Base-by-base conservation (phyloP, 2,329 filamentous ascomycete genomes). In the Epichloe brachyelytri region DNA sequence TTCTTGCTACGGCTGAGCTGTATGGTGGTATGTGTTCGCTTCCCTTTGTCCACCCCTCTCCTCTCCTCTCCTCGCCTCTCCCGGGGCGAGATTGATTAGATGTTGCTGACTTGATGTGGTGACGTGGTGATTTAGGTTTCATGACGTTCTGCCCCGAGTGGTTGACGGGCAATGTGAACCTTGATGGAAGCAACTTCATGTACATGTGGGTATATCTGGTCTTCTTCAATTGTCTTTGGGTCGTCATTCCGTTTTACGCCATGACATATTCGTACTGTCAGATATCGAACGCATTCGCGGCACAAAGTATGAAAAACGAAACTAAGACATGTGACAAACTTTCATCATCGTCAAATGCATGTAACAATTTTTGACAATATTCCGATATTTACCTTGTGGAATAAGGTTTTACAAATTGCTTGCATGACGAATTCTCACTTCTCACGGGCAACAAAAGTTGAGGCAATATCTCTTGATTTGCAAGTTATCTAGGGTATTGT, bases 141-240 rank as follows among this genome's bases (percentile, higher is more conserved):
- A 84, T 85, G 77, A 85, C 82, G 0, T 85, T 85, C 62, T 80
- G 77, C 64, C 82, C 82, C 12, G 82, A 85, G 65, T 85, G 82
- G 82, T 67, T 85, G 12, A 77, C 74, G 2, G 75, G 74, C 48
- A 84, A 75, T 61, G 61, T 73, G 56, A 83, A 82, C 60, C 74
- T 85, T 53, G 78, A 84, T 62, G 72, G 72, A 17, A 80, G 74
- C 67, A 85, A 84, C 65, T 83, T 78, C 58, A 82, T 85, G 79
- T 82, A 82, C 59, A 68, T 76, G 55, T 85, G 80, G 80, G 69
- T 84, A 14, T 85, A 84, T 57, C 68, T 85, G 15, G 70, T 82
- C 57, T 84, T 85, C 65, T 85, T 85, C 71, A 85, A 85, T 65
- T 75, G 73, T 58, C 67, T 84, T 4, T 85, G 82, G 82, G 80